Conservation (phyloP, 495 filamentous ascomycete species). For the Neurospora intermedia region DNA sequence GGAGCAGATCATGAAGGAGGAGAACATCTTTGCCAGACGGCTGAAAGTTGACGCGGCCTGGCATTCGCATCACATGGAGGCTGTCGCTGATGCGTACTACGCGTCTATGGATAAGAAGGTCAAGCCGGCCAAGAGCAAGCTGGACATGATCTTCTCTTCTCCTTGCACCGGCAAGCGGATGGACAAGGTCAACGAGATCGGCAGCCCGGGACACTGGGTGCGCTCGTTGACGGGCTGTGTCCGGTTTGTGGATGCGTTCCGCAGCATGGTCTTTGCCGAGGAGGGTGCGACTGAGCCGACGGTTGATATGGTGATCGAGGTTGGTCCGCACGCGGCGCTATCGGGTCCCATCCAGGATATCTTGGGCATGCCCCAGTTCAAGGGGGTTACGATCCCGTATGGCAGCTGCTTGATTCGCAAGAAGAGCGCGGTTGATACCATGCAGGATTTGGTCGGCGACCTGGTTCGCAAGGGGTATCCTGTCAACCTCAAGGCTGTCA, state of each 20-base stretch:
- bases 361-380: conserved; percentile 18
- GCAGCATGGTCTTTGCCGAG: conserved; percentile 16
- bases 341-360: conserved; percentile 45
- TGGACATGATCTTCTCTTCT: conserved; percentile 16
- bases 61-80: conserved; percentile 36
- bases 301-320: conserved; percentile 26
- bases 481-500: conserved; percentile 31
- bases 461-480: conserved; percentile 26
- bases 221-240: conserved; percentile 35
- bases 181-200: conserved; percentile 12
- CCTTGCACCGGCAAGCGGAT: conserved; percentile 14
- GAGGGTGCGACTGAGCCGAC: not conserved
- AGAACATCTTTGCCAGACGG: conserved; percentile 21
- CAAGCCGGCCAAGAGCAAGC: conserved; percentile 4
- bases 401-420: conserved; percentile 20
- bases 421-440: conserved; percentile 22
- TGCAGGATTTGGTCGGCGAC: conserved; percentile 18
- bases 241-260: conserved; percentile 31
- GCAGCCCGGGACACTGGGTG: conserved; percentile 31
- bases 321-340: conserved; percentile 34
- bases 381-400: conserved; percentile 14
- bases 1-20: conserved; percentile 12
- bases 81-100: conserved; percentile 27
- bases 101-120: conserved; percentile 17
- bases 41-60: conserved; percentile 33